phyloP scores from a whole-genome alignment of 495 filamentous ascomycete genomes.

The Penicillium maclennaniae region DNA sequence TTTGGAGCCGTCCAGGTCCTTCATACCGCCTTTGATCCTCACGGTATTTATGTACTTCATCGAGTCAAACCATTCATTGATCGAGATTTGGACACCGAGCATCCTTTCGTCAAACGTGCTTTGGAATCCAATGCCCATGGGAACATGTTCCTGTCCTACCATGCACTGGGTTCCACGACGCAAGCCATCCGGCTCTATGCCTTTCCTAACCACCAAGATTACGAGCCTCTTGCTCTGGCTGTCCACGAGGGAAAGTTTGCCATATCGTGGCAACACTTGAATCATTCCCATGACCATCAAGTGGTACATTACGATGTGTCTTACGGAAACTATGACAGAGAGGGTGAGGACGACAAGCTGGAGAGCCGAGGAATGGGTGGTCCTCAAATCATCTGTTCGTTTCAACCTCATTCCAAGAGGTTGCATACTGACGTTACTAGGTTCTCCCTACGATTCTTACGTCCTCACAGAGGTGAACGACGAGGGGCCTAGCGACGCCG shows the following conservation, averaged over 20 bases:
- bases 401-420: neutral
- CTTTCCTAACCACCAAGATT: slow-evolving; percentile 29
- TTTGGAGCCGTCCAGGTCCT: slow-evolving; percentile 30
- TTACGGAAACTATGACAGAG: neutral
- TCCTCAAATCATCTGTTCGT: slow-evolving; percentile 10
- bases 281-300: slow-evolving; percentile 17
- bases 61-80: slow-evolving; percentile 29
- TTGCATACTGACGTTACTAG: slow-evolving; percentile 6
- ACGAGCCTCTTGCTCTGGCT: slow-evolving; percentile 33
- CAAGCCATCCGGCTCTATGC: slow-evolving; percentile 21
- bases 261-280: slow-evolving; percentile 41
- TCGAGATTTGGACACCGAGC: slow-evolving; percentile 19
- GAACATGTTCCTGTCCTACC: slow-evolving; percentile 26
- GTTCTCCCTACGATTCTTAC: slow-evolving; percentile 1
- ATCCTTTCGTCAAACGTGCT: slow-evolving; percentile 39
- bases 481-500: neutral
- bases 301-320: slow-evolving; percentile 30
- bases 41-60: slow-evolving; percentile 30
- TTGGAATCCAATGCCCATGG: slow-evolving; percentile 19
- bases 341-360: neutral
- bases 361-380: neutral
- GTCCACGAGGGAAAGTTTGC: slow-evolving; percentile 29
- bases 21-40: slow-evolving; percentile 26
- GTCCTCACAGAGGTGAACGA: slow-evolving; percentile 2
- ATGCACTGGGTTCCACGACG: slow-evolving; percentile 15